Conservation (phyloP, 1,284 basidiomycete species). For the Ustilago shanxiensis region DNA sequence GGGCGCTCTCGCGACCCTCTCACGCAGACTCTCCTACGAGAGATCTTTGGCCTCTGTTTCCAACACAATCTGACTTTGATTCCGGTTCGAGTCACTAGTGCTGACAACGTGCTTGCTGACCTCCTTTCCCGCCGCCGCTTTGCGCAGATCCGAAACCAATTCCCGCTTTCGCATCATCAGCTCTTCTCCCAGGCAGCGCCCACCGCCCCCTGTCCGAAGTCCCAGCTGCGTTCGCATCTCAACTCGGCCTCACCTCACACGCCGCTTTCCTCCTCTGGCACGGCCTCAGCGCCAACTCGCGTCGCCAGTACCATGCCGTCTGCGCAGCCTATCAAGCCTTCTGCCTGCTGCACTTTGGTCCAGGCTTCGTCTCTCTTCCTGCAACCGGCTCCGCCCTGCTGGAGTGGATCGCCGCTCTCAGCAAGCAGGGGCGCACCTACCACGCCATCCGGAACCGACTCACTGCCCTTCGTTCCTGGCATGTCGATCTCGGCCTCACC, state of each 20-base stretch:
- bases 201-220: not conserved
- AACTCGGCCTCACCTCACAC: not conserved
- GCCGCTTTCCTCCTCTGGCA: not conserved
- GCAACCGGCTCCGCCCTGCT: not conserved
- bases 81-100: not conserved
- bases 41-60: conserved; percentile 5
- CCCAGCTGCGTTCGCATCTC: not conserved
- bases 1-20: not conserved
- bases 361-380: not conserved
- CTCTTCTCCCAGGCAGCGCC: not conserved
- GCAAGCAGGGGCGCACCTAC: not conserved
- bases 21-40: not conserved
- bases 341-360: not conserved
- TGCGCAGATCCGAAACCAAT: not conserved
- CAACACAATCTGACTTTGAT: not conserved
- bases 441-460: not conserved
- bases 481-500: not conserved
- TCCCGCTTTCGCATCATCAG: not conserved
- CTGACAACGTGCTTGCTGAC: not conserved
- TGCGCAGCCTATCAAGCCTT: conserved; percentile 1
- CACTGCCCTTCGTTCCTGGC: not conserved
- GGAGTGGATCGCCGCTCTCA: not conserved
- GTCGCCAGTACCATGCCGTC: not conserved
- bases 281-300: not conserved
- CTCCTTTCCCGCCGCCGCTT: not conserved